Conservation (phyloP, 73 alveolate species). For the Paramecium primaurelia region DNA sequence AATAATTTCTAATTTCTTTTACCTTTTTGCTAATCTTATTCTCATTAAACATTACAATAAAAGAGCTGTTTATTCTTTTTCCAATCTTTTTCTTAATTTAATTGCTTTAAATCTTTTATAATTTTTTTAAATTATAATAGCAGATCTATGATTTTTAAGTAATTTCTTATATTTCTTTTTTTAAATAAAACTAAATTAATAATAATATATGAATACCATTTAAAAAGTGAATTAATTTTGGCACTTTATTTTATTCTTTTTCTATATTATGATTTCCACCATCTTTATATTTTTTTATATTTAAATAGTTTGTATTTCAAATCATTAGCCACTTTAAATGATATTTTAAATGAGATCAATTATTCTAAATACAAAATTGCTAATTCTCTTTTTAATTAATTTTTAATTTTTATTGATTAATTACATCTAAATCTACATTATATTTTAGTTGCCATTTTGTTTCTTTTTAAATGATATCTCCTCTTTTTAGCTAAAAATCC, state of each 20-base stretch:
- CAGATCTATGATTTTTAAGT: neutral
- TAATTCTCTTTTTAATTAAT: neutral
- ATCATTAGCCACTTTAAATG: neutral
- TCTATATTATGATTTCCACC: conserved; percentile 23
- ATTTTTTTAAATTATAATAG: neutral
- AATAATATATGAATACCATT: neutral
- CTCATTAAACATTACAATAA: neutral
- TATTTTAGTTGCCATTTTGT: conserved; percentile 29
- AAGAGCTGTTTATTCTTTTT: neutral
- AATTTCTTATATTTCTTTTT: neutral
- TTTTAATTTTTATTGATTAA: neutral
- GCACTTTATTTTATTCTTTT: neutral
- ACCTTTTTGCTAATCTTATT: neutral
- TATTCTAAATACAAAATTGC: conserved; percentile 33
- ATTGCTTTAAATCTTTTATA: neutral
- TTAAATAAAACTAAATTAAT: neutral
- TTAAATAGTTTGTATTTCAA: neutral
- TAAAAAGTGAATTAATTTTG: neutral
- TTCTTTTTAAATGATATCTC: neutral
- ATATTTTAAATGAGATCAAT: neutral
- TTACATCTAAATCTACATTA: neutral
- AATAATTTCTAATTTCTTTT: neutral
- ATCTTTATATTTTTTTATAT: neutral
- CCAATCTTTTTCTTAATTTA: neutral
- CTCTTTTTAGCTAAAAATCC: conserved; percentile 28